Evolutionary conservation across 1,139 yeast genomes (phyloP).

Genomic region (Debaryomyces coudertii): DNA sequence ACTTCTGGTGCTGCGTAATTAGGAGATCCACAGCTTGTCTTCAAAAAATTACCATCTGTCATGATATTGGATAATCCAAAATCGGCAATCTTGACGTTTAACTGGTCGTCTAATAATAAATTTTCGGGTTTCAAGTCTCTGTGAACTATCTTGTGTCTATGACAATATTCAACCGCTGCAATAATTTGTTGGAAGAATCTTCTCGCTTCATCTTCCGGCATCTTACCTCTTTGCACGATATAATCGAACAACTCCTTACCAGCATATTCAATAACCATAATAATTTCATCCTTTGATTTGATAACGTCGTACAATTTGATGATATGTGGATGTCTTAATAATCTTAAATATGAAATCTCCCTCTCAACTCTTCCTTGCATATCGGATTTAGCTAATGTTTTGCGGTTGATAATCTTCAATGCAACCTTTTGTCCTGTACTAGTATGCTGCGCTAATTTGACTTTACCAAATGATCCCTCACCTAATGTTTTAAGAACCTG

Average conservation of each 20-base stretch:
- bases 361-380: constrained; percentile 98
- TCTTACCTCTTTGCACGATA: constrained; percentile 91
- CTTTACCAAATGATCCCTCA: constrained; percentile 98
- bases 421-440: constrained; percentile 95
- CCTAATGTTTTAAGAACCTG: constrained; percentile 94
- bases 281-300: constrained; percentile 92
- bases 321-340: constrained; percentile 94
- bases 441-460: constrained; percentile 90
- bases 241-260: constrained; percentile 96
- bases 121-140: constrained; percentile 96
- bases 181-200: constrained; percentile 96
- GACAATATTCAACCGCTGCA: constrained; percentile 98
- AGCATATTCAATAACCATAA: constrained; percentile 97
- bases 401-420: constrained; percentile 88
- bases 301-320: constrained; percentile 95
- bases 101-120: constrained; percentile 82
- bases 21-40: constrained; percentile 96
- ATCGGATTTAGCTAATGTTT: constrained; percentile 91
- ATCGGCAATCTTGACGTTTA: constrained; percentile 96
- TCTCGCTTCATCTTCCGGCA: constrained; percentile 94
- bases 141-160: constrained; percentile 95
- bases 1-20: constrained; percentile 99
- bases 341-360: constrained; percentile 86
- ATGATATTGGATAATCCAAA: constrained; percentile 93
- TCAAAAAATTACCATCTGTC: constrained; percentile 97